Conservation (phyloP, 2,329 filamentous ascomycete species). For the Pseudogymnoascus sp. region DNA sequence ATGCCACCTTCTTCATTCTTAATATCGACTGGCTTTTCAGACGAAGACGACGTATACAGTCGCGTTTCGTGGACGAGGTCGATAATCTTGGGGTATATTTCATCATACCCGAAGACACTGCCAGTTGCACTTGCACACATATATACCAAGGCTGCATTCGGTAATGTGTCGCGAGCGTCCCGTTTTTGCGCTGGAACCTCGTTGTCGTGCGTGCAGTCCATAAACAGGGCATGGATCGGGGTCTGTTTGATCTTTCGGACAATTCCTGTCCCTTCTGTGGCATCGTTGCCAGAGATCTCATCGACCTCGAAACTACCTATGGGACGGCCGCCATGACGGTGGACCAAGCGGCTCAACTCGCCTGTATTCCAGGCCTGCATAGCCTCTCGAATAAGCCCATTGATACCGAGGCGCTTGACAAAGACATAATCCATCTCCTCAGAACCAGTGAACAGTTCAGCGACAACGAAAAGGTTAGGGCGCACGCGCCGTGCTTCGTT, state of each 20-base stretch:
- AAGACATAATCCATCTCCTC: constrained; percentile 96
- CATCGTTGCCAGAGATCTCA: constrained; percentile 60
- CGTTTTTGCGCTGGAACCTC: constrained; percentile 93
- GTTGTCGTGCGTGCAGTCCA: constrained; percentile 99
- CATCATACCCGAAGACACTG: constrained; percentile 97
- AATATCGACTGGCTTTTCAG: constrained; percentile 52
- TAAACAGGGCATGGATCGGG: constrained; percentile 88
- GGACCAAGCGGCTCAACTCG: constrained; percentile 85
- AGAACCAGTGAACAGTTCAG: constrained; percentile 90
- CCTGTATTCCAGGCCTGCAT: constrained; percentile 98
- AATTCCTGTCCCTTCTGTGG: constrained; percentile 47
- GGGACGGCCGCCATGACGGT: constrained; percentile 84
- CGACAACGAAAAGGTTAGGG: constrained; percentile 83
- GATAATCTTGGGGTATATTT: constrained; percentile 88
- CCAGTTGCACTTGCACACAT: constrained; percentile 95
- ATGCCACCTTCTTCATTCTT: constrained; percentile 75
- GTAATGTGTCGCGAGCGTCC: constrained; percentile 85
- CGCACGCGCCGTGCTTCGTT: constrained; percentile 86
- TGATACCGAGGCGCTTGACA: constrained; percentile 84
- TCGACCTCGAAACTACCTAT: constrained; percentile 98
- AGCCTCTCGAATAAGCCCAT: constrained; percentile 86
- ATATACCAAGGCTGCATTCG: constrained; percentile 85
- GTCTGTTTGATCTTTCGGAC: constrained; percentile 77
- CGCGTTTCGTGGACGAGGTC: constrained; percentile 87
- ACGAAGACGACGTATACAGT: constrained; percentile 71